A percentile compares a stretch with the other conserved stretches of the same genome.
These are phyloP conservation scores for Diplodia corticola DNA, from an alignment of 2,329 filamentous ascomycete genomes.

Conservation along the genomic window DNA sequence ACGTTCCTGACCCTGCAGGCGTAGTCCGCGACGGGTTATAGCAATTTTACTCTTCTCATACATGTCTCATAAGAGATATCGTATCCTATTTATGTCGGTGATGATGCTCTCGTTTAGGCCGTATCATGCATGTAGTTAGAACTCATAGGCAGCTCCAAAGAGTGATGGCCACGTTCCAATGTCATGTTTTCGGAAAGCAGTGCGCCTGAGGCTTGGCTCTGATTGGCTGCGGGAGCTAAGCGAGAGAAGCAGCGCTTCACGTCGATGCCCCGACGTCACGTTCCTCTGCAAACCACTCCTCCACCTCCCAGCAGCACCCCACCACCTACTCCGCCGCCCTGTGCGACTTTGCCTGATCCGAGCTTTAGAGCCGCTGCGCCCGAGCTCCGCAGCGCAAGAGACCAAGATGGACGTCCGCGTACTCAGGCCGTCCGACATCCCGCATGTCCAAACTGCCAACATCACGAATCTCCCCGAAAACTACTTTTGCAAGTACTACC, in stretches of 20 bases:
- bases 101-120: no score
- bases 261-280: conserved; percentile 5
- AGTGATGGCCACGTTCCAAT: neutral
- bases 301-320: neutral
- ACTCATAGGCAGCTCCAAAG: neutral
- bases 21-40: no score
- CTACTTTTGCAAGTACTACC: conserved; percentile 99
- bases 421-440: conserved; percentile 79
- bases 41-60: no score
- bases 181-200: neutral
- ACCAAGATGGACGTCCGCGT: conserved; percentile 81
- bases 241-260: conserved; percentile 3
- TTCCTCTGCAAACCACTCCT: neutral
- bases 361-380: neutral
- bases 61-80: no score
- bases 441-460: conserved; percentile 95
- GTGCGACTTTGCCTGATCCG: neutral
- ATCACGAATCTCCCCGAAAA: conserved; percentile 99
- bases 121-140: neutral
- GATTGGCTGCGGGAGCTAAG: conserved; percentile 9
- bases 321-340: neutral
- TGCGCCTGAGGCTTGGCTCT: neutral
- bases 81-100: no score
- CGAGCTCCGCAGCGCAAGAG: neutral
- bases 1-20: conserved; percentile 24